Evolutionary conservation across 495 filamentous ascomycete genomes (phyloP), one percentile per base, ranked within the genome.

Genomic region (Hypoxylon lenormandii): DNA sequence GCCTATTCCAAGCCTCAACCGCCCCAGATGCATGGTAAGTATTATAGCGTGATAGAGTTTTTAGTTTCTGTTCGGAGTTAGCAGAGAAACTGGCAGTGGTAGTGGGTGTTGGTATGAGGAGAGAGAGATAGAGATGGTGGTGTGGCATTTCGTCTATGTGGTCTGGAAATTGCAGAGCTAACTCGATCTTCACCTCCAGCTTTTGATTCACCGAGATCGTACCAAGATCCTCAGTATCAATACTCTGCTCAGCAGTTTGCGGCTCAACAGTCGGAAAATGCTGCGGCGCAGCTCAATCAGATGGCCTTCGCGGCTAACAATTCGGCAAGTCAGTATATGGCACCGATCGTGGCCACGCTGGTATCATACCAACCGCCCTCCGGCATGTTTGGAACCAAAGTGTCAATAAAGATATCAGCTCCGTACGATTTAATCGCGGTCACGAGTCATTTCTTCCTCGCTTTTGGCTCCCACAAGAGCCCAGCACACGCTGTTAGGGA

Each of bases 391-490:
- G 91, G 91, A 51, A 90, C 89, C 12, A 84, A 86, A 64, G 80
- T 97, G 6, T 80, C 83, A 42, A 85, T 97, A 51, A 88, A 91
- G 74, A 86, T 97, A 46, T 86, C 87, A 64, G 89, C 88, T 11
- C 85, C 88, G 26, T 91, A 90, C 75, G 92, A 97, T 66, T 64
- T 84, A 45, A 59, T 77, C 21, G 78, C 89, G 16, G 81, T 90
- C 69, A 82, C 84, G 16, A 81, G 86, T 2, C 81, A 80, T 38
- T 85, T 91, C 64, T 88, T 82, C 66, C 78, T 97, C 21, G 86
- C 89, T 30, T 96, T 97, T 74, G 94, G 92, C 7, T 83, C 86
- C 5, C 85, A 88, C 69, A 84, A 86, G 76, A 89, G 87, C 76
- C 80, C 83, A 38, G 88, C 89, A 28, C 80, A 87, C 15, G 79